Conservation (phyloP, 495 filamentous ascomycete species). For the Glarea lozoyensis region DNA sequence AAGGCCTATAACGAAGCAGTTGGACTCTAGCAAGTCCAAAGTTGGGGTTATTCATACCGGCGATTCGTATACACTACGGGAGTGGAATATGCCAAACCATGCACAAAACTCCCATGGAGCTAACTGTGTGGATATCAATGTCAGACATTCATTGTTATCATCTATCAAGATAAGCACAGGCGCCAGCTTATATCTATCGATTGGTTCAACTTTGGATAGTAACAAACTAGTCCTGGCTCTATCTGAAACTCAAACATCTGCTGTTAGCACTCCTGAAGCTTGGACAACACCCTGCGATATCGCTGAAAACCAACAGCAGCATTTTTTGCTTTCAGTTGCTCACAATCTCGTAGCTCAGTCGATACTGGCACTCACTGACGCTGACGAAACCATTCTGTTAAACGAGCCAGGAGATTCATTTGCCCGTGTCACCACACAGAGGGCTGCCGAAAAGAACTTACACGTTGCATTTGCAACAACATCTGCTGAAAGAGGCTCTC, state of each 20-base stretch:
- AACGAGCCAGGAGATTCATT: too few relatives aligned
- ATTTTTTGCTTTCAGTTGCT: background rate
- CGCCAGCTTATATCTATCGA: background rate
- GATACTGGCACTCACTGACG: too few relatives aligned
- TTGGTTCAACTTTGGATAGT: background rate
- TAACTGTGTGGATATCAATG: background rate
- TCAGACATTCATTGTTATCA: background rate
- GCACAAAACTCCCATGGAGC: background rate
- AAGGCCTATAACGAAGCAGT: background rate
- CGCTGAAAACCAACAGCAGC: background rate
- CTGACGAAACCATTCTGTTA: too few relatives aligned
- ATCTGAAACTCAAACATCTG: background rate
- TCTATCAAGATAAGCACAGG: background rate
- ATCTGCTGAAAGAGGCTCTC: too few relatives aligned
- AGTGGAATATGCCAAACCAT: background rate
- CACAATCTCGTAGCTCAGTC: background rate
- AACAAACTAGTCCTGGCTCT: background rate
- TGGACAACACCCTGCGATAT: background rate
- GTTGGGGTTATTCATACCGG: background rate
- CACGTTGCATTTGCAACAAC: too few relatives aligned
- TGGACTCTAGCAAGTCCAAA: background rate
- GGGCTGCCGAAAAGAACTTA: too few relatives aligned
- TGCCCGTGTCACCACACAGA: too few relatives aligned
- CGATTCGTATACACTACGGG: background rate
- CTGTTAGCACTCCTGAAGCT: background rate